phyloP scores from a whole-genome alignment of 257 asterid species.

The Nicotiana undulata region DNA sequence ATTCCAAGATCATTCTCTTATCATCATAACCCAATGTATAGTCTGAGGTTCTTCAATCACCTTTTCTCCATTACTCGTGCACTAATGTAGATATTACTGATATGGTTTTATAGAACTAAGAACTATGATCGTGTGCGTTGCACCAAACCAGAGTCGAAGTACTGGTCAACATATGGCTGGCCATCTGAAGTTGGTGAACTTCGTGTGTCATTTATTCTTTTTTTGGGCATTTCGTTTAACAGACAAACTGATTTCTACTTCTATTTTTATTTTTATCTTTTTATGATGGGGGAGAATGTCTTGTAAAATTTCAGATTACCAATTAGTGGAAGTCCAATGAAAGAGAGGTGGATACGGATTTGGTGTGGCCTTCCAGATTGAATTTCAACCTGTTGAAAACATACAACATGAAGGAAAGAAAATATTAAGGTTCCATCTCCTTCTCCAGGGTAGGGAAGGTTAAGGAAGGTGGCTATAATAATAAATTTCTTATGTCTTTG shows the following conservation, averaged over 20 bases:
- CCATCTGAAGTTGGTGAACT: neutral
- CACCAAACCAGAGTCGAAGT: neutral
- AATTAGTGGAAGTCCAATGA: slow-evolving; percentile 71
- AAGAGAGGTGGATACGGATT: slow-evolving; percentile 91
- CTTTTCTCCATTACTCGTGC: neutral
- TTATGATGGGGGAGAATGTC: neutral
- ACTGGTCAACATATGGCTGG: neutral
- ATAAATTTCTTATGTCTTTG: neutral
- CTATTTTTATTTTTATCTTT: neutral
- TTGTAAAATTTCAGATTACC: slow-evolving; percentile 23
- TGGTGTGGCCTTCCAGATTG: slow-evolving; percentile 99
- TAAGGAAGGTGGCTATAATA: neutral
- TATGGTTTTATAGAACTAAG: neutral
- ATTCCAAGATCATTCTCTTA: neutral
- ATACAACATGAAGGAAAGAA: neutral
- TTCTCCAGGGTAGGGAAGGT: neutral
- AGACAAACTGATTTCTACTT: neutral
- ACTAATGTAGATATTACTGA: neutral
- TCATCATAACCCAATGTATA: neutral
- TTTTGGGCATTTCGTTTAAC: neutral
- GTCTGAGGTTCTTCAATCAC: neutral
- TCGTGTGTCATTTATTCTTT: neutral
- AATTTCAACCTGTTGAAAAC: slow-evolving; percentile 59
- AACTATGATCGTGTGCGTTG: neutral
- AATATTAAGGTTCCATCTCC: slow-evolving; percentile 3